A percentile compares a stretch with the other conserved stretches of the same genome.
Evolutionary conservation across 2,329 filamentous ascomycete genomes (phyloP).

Genomic region (Eutypa lata): DNA sequence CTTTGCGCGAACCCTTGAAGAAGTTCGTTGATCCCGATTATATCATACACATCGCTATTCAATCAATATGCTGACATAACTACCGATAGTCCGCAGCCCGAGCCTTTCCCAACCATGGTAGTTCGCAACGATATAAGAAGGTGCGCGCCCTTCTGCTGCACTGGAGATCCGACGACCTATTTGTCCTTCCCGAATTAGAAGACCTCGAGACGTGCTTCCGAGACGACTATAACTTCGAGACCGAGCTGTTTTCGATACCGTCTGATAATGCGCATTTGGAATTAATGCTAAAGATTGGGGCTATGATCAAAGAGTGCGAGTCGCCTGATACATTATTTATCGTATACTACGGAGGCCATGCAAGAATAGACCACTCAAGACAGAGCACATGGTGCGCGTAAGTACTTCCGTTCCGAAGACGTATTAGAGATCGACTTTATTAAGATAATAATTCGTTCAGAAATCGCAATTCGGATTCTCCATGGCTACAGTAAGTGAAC

Average conservation of each 20-base stretch:
- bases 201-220: conserved; percentile 53
- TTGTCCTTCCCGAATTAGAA: conserved; percentile 56
- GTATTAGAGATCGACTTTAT: background rate
- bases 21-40: conserved; percentile 36
- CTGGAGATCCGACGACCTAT: conserved; percentile 57
- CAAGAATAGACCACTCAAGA: conserved; percentile 56
- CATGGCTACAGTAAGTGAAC: conserved; percentile 50
- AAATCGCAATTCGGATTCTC: conserved; percentile 48
- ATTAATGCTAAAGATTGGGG: conserved; percentile 54
- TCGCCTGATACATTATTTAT: conserved; percentile 54
- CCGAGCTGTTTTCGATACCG: conserved; percentile 56
- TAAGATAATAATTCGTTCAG: conserved; percentile 23
- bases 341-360: conserved; percentile 59
- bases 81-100: conserved; percentile 46
- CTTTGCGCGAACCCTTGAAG: conserved; percentile 53
- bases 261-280: conserved; percentile 57
- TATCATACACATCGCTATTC: background rate
- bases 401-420: conserved; percentile 24
- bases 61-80: conserved; percentile 6
- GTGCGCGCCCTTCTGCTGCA: conserved; percentile 54
- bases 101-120: conserved; percentile 55
- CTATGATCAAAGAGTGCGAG: conserved; percentile 56
- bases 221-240: conserved; percentile 54
- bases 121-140: conserved; percentile 52
- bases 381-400: conserved; percentile 61